A percentile compares a stretch with the other conserved stretches of the same genome.
Evolutionary conservation across 2,329 filamentous ascomycete species (phyloP).

Genomic region (Stachybotrys elegans): DNA sequence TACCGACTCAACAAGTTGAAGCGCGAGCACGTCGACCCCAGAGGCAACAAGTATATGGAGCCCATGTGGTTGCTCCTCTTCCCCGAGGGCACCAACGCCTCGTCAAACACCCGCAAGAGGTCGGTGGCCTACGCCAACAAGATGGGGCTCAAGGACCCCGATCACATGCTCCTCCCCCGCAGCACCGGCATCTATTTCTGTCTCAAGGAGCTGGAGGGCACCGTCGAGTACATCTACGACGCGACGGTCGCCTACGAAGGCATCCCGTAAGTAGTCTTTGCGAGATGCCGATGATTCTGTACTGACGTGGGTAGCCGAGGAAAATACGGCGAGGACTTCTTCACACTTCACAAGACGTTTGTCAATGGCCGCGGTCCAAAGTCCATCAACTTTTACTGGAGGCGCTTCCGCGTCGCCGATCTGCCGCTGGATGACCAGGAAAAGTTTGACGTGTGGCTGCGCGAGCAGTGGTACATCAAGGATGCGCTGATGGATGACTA

Average conservation of each 20-base stretch:
- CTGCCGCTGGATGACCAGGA: conserved; percentile 74
- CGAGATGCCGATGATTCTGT: conserved; percentile 3
- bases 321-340: conserved; percentile 85
- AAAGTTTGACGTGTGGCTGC: conserved; percentile 79
- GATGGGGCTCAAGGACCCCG: conserved; percentile 63
- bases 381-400: conserved; percentile 96
- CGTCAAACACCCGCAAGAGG: conserved; percentile 62
- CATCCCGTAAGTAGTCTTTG: conserved; percentile 62
- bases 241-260: conserved; percentile 96
- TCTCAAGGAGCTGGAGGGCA: conserved; percentile 66
- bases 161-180: conserved; percentile 71
- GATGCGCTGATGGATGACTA: conserved; percentile 85
- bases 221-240: conserved; percentile 81
- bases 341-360: conserved; percentile 81
- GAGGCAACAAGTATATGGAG: conserved; percentile 52
- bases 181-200: conserved; percentile 80
- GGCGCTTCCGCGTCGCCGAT: conserved; percentile 72
- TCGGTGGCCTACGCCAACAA: conserved; percentile 75
- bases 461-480: conserved; percentile 86
- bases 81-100: conserved; percentile 81
- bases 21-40: conserved; percentile 45
- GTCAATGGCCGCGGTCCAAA: conserved; percentile 85
- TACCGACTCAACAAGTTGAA: conserved; percentile 69
- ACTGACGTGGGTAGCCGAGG: conserved; percentile 50
- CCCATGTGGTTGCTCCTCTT: conserved; percentile 92